These are phyloP conservation scores for Whalleya microplaca DNA, from an alignment of 2,329 filamentous ascomycete species.

Conservation along the genomic window DNA sequence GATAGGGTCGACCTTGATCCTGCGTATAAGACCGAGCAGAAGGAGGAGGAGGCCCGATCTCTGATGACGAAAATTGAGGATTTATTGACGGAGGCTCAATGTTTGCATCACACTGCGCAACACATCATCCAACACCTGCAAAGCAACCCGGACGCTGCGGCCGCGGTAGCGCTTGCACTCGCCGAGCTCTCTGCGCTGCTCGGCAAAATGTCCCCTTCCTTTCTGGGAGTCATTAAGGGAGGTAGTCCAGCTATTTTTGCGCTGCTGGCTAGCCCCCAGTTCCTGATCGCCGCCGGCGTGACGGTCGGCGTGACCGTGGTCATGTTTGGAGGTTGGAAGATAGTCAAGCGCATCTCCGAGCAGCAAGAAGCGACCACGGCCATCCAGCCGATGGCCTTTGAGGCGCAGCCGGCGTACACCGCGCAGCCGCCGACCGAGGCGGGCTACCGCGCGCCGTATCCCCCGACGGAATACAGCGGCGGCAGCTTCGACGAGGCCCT, in stretches of 20 bases:
- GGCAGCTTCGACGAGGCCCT: constrained; percentile 57
- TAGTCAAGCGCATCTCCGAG: constrained; percentile 80
- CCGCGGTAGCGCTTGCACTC: constrained; percentile 88
- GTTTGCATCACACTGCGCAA: constrained; percentile 81
- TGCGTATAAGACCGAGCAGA: constrained; percentile 60
- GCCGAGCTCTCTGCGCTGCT: constrained; percentile 86
- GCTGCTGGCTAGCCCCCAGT: constrained; percentile 86
- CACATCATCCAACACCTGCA: constrained; percentile 81
- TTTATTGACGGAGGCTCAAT: constrained; percentile 85
- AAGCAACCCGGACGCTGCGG: constrained; percentile 81
- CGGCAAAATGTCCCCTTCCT: constrained; percentile 81
- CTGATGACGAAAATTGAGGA: constrained; percentile 76
- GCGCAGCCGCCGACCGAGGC: background rate
- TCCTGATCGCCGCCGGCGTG: constrained; percentile 88
- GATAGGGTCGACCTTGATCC: constrained; percentile 43
- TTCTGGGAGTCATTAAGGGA: constrained; percentile 75
- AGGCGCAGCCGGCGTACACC: constrained; percentile 21
- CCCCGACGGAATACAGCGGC: constrained; percentile 31
- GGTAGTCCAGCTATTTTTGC: constrained; percentile 85
- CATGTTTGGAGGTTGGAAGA: constrained; percentile 95
- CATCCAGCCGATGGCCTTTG: constrained; percentile 38
- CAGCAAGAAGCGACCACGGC: constrained; percentile 29
- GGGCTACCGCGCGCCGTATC: constrained; percentile 23
- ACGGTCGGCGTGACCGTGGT: constrained; percentile 93
- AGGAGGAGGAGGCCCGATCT: constrained; percentile 50